Evolutionary conservation across 192 early-diverging fungal genomes (phyloP), one percentile per base, ranked within the genome.

Genomic region (Chytriomyces confervae): DNA sequence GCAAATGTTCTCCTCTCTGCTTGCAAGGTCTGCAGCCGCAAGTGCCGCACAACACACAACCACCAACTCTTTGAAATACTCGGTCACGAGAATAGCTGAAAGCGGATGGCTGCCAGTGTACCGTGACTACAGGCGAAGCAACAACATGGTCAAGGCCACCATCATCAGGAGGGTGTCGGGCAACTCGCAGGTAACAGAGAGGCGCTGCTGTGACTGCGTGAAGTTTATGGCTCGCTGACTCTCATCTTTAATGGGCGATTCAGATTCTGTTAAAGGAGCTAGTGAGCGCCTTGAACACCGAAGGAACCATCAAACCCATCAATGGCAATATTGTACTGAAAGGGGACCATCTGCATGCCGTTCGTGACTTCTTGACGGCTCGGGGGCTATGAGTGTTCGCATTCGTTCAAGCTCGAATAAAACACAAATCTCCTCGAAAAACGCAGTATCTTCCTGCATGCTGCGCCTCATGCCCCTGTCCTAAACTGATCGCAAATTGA

Each of bases 41-140:
- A 27, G 49, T 16, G 46, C 53, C 27, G 66, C 45, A 29, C 11
- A 13, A 64, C 23, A 6, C 13, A 16, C 6, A 13, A 11, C 62
- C 11, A 23, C 66, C 3, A 29, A 48, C 7, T 16, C 57, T 13
- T 13, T n/a, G 20, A 20, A 13, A 45, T 76, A 62, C 43, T 13
- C 18, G 10, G 64, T 76, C 27, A 23, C 50, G 47, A 13, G 74
- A 49, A 23, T 27, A n/a, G 46, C 50, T 13, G 48, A 10, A n/a
- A 76, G 74, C 50, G 63, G 63, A 10, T 76, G 74, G 74, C 63
- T 76, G 74, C 74, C 74, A 24, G 64, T 76, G 10, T 76, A 76
- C 74, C 29, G 74, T 13, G 74, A 76, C 50, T 76, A 76, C 49
- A 36, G 63, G 8, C 24, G 74, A 29, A 46, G 29, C 47, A 11